phyloP scores from a whole-genome alignment of 2,329 filamentous ascomycete genomes.

The Neonectria hederae region DNA sequence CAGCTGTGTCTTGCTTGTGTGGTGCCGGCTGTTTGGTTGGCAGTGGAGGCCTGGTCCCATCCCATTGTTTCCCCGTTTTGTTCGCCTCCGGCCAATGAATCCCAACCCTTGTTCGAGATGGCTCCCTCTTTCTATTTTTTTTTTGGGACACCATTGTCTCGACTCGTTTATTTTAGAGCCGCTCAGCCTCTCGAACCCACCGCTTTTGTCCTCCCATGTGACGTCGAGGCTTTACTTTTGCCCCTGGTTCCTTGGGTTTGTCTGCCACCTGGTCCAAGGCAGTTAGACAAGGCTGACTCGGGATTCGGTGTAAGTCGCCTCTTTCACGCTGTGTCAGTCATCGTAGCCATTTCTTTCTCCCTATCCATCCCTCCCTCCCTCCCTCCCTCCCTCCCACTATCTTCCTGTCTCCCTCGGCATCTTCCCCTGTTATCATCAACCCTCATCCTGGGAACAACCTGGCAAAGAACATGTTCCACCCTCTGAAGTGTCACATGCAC shows the following conservation, averaged over 20 bases:
- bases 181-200: conserved; percentile 19
- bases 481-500: conserved; percentile 18
- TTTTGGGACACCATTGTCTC: neutral
- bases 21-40: conserved; percentile 27
- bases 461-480: conserved; percentile 16
- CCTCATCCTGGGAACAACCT: conserved; percentile 17
- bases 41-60: conserved; percentile 14
- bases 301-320: conserved; percentile 13
- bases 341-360: neutral
- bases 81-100: conserved; percentile 2
- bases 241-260: neutral
- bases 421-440: neutral
- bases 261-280: neutral
- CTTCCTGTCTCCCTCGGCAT: conserved; percentile 2
- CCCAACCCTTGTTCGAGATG: neutral
- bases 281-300: conserved; percentile 1
- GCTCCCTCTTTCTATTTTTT: neutral
- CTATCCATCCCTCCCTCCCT: neutral
- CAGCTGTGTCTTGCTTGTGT: conserved; percentile 18
- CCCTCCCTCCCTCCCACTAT: neutral
- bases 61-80: neutral
- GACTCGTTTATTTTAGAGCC: conserved; percentile 11
- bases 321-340: conserved; percentile 16
- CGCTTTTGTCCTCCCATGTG: neutral
- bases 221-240: conserved; percentile 11